A percentile compares a stretch with the other conserved stretches of the same genome.
phyloP scores from a whole-genome alignment of 1,139 yeast genomes.

The Lodderomyces beijingensis region DNA sequence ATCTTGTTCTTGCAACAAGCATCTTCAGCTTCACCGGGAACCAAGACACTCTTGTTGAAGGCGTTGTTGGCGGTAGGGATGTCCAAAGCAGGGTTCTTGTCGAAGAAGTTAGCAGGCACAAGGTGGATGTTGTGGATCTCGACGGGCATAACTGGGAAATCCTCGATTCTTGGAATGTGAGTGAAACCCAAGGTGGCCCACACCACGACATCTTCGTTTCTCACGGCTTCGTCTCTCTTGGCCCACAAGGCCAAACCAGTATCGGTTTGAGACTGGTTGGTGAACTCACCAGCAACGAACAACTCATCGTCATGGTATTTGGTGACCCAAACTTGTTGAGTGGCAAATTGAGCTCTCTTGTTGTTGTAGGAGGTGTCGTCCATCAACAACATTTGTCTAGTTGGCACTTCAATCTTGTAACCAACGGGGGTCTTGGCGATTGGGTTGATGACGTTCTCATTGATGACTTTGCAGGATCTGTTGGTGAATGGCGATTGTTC shows the following conservation, averaged over 20 bases:
- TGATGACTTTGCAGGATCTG: slow-evolving; percentile 74
- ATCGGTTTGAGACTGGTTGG: slow-evolving; percentile 66
- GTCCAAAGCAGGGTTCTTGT: slow-evolving; percentile 78
- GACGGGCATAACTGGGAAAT: slow-evolving; percentile 92
- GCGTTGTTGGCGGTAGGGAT: slow-evolving; percentile 69
- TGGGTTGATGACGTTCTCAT: slow-evolving; percentile 75
- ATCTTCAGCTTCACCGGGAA: slow-evolving; percentile 20
- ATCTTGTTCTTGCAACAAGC: slow-evolving; percentile 45
- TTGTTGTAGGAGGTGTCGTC: slow-evolving; percentile 57
- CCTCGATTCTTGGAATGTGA: slow-evolving; percentile 84
- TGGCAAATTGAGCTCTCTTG: slow-evolving; percentile 67
- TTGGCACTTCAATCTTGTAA: slow-evolving; percentile 74
- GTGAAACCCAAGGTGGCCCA: slow-evolving; percentile 90
- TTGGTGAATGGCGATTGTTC: slow-evolving; percentile 76
- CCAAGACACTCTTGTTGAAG: slow-evolving; percentile 65
- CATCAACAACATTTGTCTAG: slow-evolving; percentile 72
- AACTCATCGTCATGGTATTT: slow-evolving; percentile 65
- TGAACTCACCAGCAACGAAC: slow-evolving; percentile 76
- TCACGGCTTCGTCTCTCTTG: slow-evolving; percentile 63
- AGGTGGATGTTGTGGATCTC: slow-evolving; percentile 68
- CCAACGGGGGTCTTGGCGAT: slow-evolving; percentile 76
- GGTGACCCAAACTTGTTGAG: slow-evolving; percentile 74
- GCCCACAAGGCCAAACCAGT: slow-evolving; percentile 66
- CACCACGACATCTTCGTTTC: slow-evolving; percentile 76
- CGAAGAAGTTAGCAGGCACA: slow-evolving; percentile 75